Percentiles rank a stretch among this genome's conserved stretches.
phyloP scores from a whole-genome alignment of 75 land plant species.

The Adiantum capillusveneris region DNA sequence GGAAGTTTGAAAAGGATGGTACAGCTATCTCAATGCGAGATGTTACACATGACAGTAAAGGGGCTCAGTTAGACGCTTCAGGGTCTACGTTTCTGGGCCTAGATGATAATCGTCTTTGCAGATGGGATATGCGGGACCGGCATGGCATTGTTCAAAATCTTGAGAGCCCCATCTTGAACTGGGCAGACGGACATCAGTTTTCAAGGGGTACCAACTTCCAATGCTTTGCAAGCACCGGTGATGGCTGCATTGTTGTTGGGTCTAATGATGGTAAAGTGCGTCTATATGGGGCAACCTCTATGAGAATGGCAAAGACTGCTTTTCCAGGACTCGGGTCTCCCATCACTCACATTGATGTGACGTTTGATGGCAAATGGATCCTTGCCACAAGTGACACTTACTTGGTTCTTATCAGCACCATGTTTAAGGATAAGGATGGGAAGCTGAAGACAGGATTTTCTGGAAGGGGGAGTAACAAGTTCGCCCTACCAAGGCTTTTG shows the following conservation, averaged over 20 bases:
- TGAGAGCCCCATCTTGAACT: conserved; percentile 66
- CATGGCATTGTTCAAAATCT: conserved; percentile 78
- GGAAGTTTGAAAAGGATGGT: conserved; percentile 97
- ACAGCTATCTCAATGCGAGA: conserved; percentile 88
- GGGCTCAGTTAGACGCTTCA: conserved; percentile 75
- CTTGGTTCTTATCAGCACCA: conserved; percentile 79
- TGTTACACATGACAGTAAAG: conserved; percentile 74
- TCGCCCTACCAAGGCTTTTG: conserved; percentile 88
- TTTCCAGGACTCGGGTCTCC: conserved; percentile 98
- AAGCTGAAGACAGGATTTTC: conserved; percentile 83
- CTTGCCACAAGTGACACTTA: conserved; percentile 96
- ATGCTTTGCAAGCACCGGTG: conserved; percentile 95
- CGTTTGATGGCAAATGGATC: conserved; percentile 97
- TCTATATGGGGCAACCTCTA: conserved; percentile 74
- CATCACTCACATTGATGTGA: conserved; percentile 94
- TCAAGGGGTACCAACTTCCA: conserved; percentile 93
- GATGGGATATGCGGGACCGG: conserved; percentile 96
- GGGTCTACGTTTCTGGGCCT: conserved; percentile 85
- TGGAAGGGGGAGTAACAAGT: conserved; percentile 87
- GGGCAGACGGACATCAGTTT: conserved; percentile 96
- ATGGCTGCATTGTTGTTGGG: conserved; percentile 95
- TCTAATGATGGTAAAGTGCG: conserved; percentile 94
- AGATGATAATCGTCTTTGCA: conserved; percentile 87
- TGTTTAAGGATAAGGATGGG: conserved; percentile 93
- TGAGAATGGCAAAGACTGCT: conserved; percentile 97